phyloP scores from a whole-genome alignment of 371 early-diverging fungal genomes.

The Apophysomyces variabilis region DNA sequence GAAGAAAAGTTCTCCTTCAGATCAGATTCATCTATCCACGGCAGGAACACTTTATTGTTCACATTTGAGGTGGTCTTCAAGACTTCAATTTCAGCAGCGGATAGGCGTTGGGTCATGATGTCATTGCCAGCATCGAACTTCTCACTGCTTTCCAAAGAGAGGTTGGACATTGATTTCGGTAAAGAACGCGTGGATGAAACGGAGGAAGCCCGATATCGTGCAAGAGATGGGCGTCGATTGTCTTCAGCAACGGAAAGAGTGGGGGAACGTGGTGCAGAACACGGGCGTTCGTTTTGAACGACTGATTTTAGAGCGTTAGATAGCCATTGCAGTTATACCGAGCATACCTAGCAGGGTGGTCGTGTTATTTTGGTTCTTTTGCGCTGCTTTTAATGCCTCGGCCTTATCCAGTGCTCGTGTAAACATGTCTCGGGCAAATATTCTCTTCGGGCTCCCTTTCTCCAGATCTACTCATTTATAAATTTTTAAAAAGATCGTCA shows the following conservation, averaged over 20 bases:
- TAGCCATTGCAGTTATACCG: not conserved
- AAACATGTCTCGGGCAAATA: slow-evolving; percentile 29
- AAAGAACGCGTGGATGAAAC: slow-evolving; percentile 11
- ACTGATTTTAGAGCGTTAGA: not conserved
- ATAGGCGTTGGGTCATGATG: slow-evolving; percentile 31
- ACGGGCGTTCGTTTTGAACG: slow-evolving; percentile 20
- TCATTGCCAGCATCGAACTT: not conserved
- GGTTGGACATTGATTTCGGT: slow-evolving; percentile 11
- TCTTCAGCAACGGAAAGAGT: slow-evolving; percentile 14
- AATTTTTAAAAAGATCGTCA: not conserved
- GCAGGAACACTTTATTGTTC: slow-evolving; percentile 73
- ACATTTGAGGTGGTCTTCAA: slow-evolving; percentile 71
- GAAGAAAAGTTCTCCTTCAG: slow-evolving; percentile 63
- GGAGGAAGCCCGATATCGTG: slow-evolving; percentile 26
- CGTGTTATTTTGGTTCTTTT: slow-evolving; percentile 25
- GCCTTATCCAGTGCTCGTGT: slow-evolving; percentile 42
- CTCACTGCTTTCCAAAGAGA: slow-evolving; percentile 15
- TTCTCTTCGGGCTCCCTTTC: slow-evolving; percentile 12
- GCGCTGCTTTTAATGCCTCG: slow-evolving; percentile 36
- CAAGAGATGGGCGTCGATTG: slow-evolving; percentile 10
- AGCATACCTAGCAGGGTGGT: slow-evolving; percentile 21
- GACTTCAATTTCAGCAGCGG: slow-evolving; percentile 62
- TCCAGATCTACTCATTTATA: slow-evolving; percentile 9
- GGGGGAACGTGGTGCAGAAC: slow-evolving; percentile 14
- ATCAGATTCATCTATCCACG: slow-evolving; percentile 75